Percentiles rank a stretch among this genome's conserved stretches.
These are phyloP conservation scores for Trametes versicolor DNA, from an alignment of 1,284 basidiomycete species.

Conservation along the genomic window DNA sequence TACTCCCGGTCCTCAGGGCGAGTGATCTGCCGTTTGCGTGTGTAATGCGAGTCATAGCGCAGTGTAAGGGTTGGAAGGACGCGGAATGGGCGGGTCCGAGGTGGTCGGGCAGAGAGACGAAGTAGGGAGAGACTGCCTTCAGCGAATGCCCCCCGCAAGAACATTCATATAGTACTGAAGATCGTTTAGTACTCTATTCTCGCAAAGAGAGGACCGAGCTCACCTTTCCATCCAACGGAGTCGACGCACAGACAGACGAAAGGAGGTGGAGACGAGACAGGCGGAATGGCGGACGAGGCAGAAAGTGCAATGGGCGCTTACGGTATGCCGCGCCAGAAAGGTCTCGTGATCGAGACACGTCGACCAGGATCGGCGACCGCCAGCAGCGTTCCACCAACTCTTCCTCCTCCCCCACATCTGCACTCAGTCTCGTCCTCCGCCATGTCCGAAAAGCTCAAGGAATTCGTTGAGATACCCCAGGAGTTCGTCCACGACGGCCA, in stretches of 20 bases:
- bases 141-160: slow-evolving; percentile 39
- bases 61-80: not conserved
- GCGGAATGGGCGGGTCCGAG: not conserved
- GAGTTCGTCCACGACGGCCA: slow-evolving; percentile 94
- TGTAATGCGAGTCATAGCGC: not conserved
- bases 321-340: not conserved
- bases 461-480: slow-evolving; percentile 92
- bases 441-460: slow-evolving; percentile 93
- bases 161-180: slow-evolving; percentile 44
- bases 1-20: not conserved
- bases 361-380: slow-evolving; percentile 33
- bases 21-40: not conserved
- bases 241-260: not conserved
- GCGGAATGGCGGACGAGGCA: not conserved
- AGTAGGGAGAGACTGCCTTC: slow-evolving; percentile 31
- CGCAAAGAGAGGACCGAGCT: not conserved
- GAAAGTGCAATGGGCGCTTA: slow-evolving; percentile 21
- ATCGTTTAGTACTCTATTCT: not conserved
- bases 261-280: not conserved
- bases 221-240: slow-evolving; percentile 30
- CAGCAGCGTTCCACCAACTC: slow-evolving; percentile 26
- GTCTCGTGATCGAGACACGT: slow-evolving; percentile 40
- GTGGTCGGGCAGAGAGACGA: slow-evolving; percentile 8
- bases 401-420: slow-evolving; percentile 33
- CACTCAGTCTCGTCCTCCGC: slow-evolving; percentile 36